Conservation (phyloP, 2,329 filamentous ascomycete genomes). For the Colletotrichum neosansevieriae region DNA sequence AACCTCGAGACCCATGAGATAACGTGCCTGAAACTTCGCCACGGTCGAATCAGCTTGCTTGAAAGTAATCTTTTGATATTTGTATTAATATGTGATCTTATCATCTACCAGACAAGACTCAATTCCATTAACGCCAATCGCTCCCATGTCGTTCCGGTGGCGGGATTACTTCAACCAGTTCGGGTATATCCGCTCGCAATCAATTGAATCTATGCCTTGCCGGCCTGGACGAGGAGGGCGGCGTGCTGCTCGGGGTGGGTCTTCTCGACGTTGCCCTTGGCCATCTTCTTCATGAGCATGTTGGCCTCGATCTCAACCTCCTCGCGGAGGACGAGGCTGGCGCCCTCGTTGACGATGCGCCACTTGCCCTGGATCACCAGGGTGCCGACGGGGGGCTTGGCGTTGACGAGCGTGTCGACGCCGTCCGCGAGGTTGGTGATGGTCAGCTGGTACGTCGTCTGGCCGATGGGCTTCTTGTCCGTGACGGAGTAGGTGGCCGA, state of each 20-base stretch:
- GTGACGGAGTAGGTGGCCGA: constrained; percentile 38
- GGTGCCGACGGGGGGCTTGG: constrained; percentile 38
- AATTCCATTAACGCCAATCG: constrained; percentile 26
- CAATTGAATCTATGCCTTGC: constrained; percentile 30
- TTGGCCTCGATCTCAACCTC: constrained; percentile 39
- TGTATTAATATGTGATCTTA: constrained; percentile 31
- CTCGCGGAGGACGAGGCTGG: constrained; percentile 34
- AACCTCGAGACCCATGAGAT: no score
- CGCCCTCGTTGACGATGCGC: constrained; percentile 29
- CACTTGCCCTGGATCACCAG: constrained; percentile 37
- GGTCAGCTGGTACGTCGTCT: constrained; percentile 39
- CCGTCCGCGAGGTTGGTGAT: constrained; percentile 39
- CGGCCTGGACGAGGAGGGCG: constrained; percentile 35
- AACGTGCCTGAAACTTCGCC: no score
- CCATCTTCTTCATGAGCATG: constrained; percentile 40
- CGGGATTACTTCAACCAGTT: not conserved
- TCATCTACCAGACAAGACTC: constrained; percentile 10
- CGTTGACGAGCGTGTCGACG: constrained; percentile 38
- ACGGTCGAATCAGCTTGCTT: no score
- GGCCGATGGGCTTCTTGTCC: constrained; percentile 40
- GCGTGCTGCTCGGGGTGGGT: constrained; percentile 38
- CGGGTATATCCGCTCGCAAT: constrained; percentile 15
- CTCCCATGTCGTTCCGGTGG: not conserved
- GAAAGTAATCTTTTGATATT: not conserved
- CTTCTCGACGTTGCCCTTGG: constrained; percentile 40